phyloP scores from a whole-genome alignment of 257 asterid genomes.

The Solanum ossicruentum region DNA sequence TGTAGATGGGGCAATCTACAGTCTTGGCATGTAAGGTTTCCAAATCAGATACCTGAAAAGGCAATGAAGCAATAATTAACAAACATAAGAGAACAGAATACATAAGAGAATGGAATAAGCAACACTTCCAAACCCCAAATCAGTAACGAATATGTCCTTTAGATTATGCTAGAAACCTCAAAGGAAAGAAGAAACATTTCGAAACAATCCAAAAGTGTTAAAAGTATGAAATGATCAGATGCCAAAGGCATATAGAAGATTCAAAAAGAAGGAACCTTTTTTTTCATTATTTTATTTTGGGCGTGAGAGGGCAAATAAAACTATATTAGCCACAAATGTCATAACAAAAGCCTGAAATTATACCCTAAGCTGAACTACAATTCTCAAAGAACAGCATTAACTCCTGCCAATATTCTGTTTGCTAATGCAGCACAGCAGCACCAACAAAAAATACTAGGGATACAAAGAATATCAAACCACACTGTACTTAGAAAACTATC shows the following conservation, averaged over 20 bases:
- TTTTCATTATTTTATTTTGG: not conserved
- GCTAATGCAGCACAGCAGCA: not conserved
- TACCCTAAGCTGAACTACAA: not conserved
- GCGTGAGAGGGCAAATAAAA: not conserved
- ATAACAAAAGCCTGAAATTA: not conserved
- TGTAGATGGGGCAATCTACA: constrained; percentile 40
- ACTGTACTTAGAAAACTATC: not conserved
- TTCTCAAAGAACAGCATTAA: not conserved
- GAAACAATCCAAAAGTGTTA: not conserved
- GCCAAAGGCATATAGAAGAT: not conserved
- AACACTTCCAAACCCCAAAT: not conserved
- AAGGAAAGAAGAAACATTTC: not conserved
- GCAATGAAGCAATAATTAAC: not conserved
- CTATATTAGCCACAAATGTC: not conserved
- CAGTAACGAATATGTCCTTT: not conserved
- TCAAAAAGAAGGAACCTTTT: not conserved
- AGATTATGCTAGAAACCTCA: not conserved
- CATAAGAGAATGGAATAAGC: not conserved
- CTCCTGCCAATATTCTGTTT: not conserved
- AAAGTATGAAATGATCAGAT: not conserved
- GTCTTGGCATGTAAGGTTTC: constrained; percentile 45
- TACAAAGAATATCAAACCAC: not conserved
- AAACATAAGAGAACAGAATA: not conserved
- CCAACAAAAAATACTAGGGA: not conserved
- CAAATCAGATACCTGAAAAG: constrained; percentile 55